Evolutionary conservation across 305 asterid genomes (phyloP).

Genomic region (Solanum hybrid): DNA sequence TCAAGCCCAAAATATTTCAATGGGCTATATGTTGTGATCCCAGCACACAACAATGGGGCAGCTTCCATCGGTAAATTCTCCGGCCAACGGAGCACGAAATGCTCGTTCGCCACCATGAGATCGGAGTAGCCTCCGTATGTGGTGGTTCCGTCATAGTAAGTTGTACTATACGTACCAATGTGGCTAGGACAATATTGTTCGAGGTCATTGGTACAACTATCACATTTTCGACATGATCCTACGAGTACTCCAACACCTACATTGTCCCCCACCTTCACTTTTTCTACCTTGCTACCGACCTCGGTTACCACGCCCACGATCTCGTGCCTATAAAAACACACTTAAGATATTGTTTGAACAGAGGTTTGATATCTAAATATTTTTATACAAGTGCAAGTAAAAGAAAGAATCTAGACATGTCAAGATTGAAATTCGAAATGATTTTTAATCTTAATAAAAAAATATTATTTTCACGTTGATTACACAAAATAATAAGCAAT

Average conservation of each 20-base stretch:
- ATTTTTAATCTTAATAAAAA: too few species aligned
- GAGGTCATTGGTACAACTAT: conserved; percentile 20
- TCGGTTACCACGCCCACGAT: conserved; percentile 33
- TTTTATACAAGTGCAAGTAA: too few species aligned
- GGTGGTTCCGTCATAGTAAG: conserved; percentile 19
- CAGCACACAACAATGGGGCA: conserved; percentile 44
- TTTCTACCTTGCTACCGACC: conserved; percentile 30
- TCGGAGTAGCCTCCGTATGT: conserved; percentile 42
- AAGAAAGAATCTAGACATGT: too few species aligned
- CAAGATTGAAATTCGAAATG: too few species aligned
- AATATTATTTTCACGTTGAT: too few species aligned
- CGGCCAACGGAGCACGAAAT: conserved; percentile 31
- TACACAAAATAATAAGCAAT: too few species aligned
- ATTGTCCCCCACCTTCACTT: conserved; percentile 34
- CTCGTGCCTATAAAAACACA: conserved; percentile 21
- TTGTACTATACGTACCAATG: conserved; percentile 11
- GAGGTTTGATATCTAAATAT: neutral
- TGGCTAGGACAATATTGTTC: conserved; percentile 34
- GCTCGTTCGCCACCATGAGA: conserved; percentile 32
- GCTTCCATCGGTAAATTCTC: conserved; percentile 26
- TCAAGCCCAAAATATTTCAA: conserved; percentile 28
- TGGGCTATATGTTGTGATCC: conserved; percentile 31
- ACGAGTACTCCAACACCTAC: conserved; percentile 36
- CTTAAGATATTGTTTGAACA: neutral
- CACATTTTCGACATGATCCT: conserved; percentile 32